Conservation (phyloP, 2,329 filamentous ascomycete species). For the Ophiostoma ulmi region DNA sequence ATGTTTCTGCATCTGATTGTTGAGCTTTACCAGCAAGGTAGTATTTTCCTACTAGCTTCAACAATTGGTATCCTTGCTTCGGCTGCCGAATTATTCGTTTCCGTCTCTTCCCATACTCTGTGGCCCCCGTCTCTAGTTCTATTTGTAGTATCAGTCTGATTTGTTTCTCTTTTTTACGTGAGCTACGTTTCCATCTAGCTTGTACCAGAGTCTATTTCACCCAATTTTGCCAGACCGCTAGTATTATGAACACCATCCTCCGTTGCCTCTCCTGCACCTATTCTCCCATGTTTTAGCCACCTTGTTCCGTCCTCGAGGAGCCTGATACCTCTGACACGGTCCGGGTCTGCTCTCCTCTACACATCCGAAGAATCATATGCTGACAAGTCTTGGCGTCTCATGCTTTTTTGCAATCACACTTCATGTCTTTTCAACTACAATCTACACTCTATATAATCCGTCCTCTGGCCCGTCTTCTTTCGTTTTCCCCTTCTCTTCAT, state of each 20-base stretch:
- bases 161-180: not conserved
- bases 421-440: not conserved
- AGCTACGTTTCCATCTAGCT: not conserved
- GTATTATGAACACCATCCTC: not conserved
- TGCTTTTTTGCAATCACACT: conserved; percentile 16
- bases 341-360: conserved; percentile 34
- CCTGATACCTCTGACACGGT: conserved; percentile 38
- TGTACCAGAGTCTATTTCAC: not conserved
- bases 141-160: not conserved
- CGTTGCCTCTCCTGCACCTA: not conserved
- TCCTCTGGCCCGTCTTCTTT: conserved; percentile 20
- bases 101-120: not conserved
- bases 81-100: not conserved
- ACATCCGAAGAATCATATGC: conserved; percentile 28
- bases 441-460: conserved; percentile 8
- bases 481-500: conserved; percentile 34
- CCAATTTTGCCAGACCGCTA: not conserved
- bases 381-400: conserved; percentile 14
- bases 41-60: not conserved
- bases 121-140: not conserved
- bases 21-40: not conserved
- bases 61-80: not conserved
- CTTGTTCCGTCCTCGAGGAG: conserved; percentile 31
- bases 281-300: conserved; percentile 33
- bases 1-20: not conserved